Base-by-base conservation (phyloP, 225 moss, liverwort and hornwort species). In the Neckera pumila region DNA sequence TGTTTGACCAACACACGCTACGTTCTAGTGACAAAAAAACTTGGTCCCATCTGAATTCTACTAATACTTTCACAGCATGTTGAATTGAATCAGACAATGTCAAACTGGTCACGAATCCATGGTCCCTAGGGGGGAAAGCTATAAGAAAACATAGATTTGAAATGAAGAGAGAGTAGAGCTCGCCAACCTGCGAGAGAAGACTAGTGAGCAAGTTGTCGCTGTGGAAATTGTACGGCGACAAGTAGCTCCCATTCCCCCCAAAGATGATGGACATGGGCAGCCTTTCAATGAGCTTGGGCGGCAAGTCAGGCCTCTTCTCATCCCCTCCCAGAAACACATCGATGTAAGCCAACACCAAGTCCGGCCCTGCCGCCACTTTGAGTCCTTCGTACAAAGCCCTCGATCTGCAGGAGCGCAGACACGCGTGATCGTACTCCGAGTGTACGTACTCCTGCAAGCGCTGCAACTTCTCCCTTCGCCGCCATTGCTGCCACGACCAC, bases 401-500 rank as follows among this genome's bases (percentile, higher is more conserved):
- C 33, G 98, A 98, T 30, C 98, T 93, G 88, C 98, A 98, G 23
- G 98, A 98, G 45, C 98, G 96, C 56, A 98, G 93, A 70, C 98
- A 98, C 38, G 95, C 97, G 91, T 98, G 98, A 89, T 98, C 98
- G 77, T 97, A 98, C 80, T 98, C 95, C 76, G 97, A 95, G 82
- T 97, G 97, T 70, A 98, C 98, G 66, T 92, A 95, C 49, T 98
- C 98, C 84, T 97, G 95, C 88, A 98, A 84, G 51, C 94, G 98
- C 86, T 98, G 98, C 30, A 98, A 91, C 91, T 96, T 98, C 47
- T 94, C 95, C 79, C 93, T 89, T 74, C 96, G 89, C 75, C 98
- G 92, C 98, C 97, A 98, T 82, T 98, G 98, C 92, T 95, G 92
- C 98, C 98, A 98, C 71, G 97, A 96, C 97, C 97, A 98, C 17